A percentile compares a stretch with the other conserved stretches of the same genome.
Conservation (phyloP, 2,329 filamentous ascomycete species). For the Cryphonectria naterciae region DNA sequence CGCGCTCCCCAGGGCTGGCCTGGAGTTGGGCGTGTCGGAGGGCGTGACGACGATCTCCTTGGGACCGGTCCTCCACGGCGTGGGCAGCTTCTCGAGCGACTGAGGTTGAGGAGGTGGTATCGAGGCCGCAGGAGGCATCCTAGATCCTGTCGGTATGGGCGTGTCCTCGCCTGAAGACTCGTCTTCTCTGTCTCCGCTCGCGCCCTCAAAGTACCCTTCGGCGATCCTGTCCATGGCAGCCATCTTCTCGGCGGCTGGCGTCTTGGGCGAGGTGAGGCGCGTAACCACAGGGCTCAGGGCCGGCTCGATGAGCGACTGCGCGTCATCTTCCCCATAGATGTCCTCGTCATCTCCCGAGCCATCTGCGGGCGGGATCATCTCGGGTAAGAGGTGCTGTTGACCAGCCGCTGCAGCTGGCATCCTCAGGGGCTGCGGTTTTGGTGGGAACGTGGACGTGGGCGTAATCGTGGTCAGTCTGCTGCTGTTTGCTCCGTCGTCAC, state of each 20-base stretch:
- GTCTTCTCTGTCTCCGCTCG: slow-evolving; percentile 15
- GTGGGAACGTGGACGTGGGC: slow-evolving; percentile 1
- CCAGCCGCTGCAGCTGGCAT: slow-evolving; percentile 12
- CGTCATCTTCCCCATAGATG: slow-evolving; percentile 56
- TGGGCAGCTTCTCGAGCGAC: slow-evolving; percentile 33
- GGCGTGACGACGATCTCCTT: slow-evolving; percentile 41
- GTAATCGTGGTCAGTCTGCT: not conserved
- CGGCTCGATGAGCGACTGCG: slow-evolving; percentile 63
- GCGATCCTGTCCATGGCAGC: slow-evolving; percentile 54
- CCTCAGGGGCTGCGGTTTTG: slow-evolving; percentile 12
- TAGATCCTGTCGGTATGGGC: slow-evolving; percentile 7
- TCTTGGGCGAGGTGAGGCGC: slow-evolving; percentile 57
- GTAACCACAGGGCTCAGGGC: slow-evolving; percentile 61
- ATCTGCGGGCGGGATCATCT: slow-evolving; percentile 25
- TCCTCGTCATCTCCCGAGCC: slow-evolving; percentile 41
- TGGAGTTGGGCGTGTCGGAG: slow-evolving; percentile 33
- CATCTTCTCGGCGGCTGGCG: slow-evolving; percentile 61
- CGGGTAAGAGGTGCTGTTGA: not conserved
- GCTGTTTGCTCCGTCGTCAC: not conserved
- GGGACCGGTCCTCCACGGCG: slow-evolving; percentile 48
- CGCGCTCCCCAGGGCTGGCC: slow-evolving; percentile 48
- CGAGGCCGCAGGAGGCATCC: slow-evolving; percentile 6
- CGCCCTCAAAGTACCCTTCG: slow-evolving; percentile 42
- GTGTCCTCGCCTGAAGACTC: slow-evolving; percentile 25
- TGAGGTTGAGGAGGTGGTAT: slow-evolving; percentile 28